Evolutionary conservation across 1,139 yeast genomes (phyloP), one percentile per base, ranked within the genome.

Genomic region (Zygosaccharomyces pseudobailii): DNA sequence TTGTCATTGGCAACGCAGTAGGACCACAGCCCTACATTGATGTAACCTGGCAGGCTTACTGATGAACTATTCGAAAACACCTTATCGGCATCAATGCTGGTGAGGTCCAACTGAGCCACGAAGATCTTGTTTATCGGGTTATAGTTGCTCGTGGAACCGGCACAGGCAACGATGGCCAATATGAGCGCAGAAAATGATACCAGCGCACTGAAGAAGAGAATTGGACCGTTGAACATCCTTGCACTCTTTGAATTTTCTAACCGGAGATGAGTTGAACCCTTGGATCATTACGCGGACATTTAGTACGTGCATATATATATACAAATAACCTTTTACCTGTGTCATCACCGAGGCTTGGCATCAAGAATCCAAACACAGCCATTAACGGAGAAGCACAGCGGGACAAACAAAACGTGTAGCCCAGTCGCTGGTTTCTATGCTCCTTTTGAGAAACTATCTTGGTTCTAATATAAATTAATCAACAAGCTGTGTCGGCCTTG

Each of bases 11-110:
- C 58, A 5, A 49, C 36, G 49, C 67, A 63, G 46, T 62, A 63
- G 5, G 66, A 62, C 66, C 66, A 62, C n/a, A 63, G 49, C 13
- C 67, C 67, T 5, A 62, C 48, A 40, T 62, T 62, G 22, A 62
- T 49, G 36, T 54, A 60, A 1, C 57, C 44, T 5, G 66, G 66
- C 35, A 61, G 35, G 4, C 50, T 57, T 23, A 50, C 30, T 9
- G 54, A 36, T 5, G 46, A 45, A 4, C 48, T 31, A 13, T 48
- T 22, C 9, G 50, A 42, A 27, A 62, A 46, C 22, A 61, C 56
- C 7, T 48, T 40, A 4, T 51, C 34, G 6, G 47, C 33, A n/a
- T 48, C 36, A n/a, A 59, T 27, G 5, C 49, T 44, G 24, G 55
- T 42, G 13, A 63, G 45, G 46, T 59, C 56, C n/a, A 63, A 25